Base-by-base conservation (phyloP, 352 stramenopile genomes). In the Pythium brachiatum region DNA sequence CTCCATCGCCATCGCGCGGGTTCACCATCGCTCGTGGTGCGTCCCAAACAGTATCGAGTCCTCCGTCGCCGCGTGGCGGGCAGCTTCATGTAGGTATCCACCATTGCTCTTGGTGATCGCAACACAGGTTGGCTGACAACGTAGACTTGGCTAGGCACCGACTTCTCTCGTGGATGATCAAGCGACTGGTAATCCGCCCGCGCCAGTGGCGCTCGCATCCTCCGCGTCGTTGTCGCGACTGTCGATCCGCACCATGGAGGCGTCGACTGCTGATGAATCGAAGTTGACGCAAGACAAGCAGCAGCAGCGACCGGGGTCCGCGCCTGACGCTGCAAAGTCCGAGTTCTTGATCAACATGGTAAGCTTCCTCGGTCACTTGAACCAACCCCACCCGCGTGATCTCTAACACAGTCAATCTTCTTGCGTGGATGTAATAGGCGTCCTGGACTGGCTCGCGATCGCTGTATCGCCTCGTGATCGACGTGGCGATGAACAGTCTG, bases 301-400 rank as follows among this genome's bases (percentile, higher is more conserved):
- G 29, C 56, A 57, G 25, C 50, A 54, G 16, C 25, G 62, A 15
- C 29, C 31, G 11, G 25, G 27, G 6, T n/a, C 16, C 16, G 20
- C 27, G 11, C n/a, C 23, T 23, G 32, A 41, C 36, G 39, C 44
- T 16, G 32, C 29, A 25, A 67, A 38, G 15, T 39, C 36, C 25
- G 66, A 79, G 44, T 85, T 62, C 64, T 60, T 80, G 60, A 75
- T 85, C 68, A 79, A 72, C 27, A 80, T 82, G 76, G 74, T 83
- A 58, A 59, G 66, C 27, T 43, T 54, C 11, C n/a, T n/a, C n/a
- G n/a, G n/a, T n/a, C n/a, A n/a, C n/a, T n/a, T n/a, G n/a, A n/a
- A n/a, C n/a, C n/a, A n/a, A n/a, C n/a, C n/a, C n/a, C n/a, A n/a
- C n/a, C n/a, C n/a, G n/a, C n/a, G n/a, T n/a, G n/a, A n/a, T n/a